Evolutionary conservation across 177 flowering plant species (phyloP), one percentile per base, ranked within the genome.

Genomic region (Tripterygium wilfordii): DNA sequence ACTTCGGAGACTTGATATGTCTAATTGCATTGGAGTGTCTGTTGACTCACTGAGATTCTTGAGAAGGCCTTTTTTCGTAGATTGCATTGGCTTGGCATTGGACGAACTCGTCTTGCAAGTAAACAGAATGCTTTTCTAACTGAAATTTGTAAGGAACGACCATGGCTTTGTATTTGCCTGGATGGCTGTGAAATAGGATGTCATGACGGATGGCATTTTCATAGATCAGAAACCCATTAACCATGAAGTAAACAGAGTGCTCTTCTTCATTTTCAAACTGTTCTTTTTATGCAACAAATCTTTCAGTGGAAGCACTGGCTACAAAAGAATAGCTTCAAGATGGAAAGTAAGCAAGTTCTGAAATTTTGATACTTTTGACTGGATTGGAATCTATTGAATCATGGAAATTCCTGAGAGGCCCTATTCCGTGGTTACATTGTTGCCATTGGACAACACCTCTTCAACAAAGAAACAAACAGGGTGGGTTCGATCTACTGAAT

Each of bases 161-260:
- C 71, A 4, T 64, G 73, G 70, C 56, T 76, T 49, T 67, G 62
- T 5, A 1, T 72, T 4, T 76, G 81, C 43, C 42, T 51, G 36
- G 70, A 52, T 31, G 81, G 76, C 32, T 76, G 78, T 45, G 76
- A 76, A 58, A 51, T 76, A 57, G 76, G 78, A 31, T 76, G 76
- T 40, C 58, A 52, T 30, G 71, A 65, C 55, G 78, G 73, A 12
- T 76, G 81, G 74, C 59, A 64, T 6, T 66, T 39, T 35, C 75
- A 70, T 32, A 35, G 15, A 27, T 29, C 36, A 21, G 24, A 27
- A 29, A 25, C 13, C n/a, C 22, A 8, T 16, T 33, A 18, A 3
- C 13, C 1, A 13, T 33, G 17, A 19, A 13, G 12, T 42, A 12
- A 5, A 48, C 40, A n/a, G n/a, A n/a, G n/a, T n/a, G n/a, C n/a